phyloP scores from a whole-genome alignment of 1,284 basidiomycete genomes.

The Apiotrichum siamense region DNA sequence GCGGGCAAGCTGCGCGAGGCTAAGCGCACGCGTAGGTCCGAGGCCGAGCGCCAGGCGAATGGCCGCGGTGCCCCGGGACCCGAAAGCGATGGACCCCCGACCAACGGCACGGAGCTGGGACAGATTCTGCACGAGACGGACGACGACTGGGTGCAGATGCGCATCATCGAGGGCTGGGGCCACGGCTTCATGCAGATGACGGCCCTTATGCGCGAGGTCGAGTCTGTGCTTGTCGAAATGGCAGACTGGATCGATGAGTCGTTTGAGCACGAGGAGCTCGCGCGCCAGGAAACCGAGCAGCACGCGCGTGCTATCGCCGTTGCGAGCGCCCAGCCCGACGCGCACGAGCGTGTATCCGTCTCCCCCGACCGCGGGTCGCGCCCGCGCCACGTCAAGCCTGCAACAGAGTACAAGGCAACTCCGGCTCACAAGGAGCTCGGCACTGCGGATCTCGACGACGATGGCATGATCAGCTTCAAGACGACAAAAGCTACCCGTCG shows the following conservation, averaged over 20 bases:
- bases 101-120: slow-evolving; percentile 35
- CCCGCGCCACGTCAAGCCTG: slow-evolving; percentile 41
- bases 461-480: slow-evolving; percentile 50
- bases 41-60: slow-evolving; percentile 43
- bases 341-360: slow-evolving; percentile 11
- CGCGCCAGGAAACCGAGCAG: slow-evolving; percentile 29
- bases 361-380: too few relatives aligned
- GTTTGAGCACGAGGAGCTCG: slow-evolving; percentile 53
- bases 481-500: slow-evolving; percentile 47
- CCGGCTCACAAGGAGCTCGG: slow-evolving; percentile 28
- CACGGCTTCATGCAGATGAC: slow-evolving; percentile 96
- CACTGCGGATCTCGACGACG: slow-evolving; percentile 39
- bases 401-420: slow-evolving; percentile 30
- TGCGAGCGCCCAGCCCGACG: neutral
- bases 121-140: slow-evolving; percentile 63
- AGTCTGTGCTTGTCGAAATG: slow-evolving; percentile 69
- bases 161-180: slow-evolving; percentile 82
- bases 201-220: slow-evolving; percentile 70
- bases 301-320: slow-evolving; percentile 8
- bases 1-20: slow-evolving; percentile 88
- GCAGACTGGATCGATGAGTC: slow-evolving; percentile 86
- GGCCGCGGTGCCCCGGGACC: too few relatives aligned
- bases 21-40: slow-evolving; percentile 69
- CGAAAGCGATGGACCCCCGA: slow-evolving; percentile 50
- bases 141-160: slow-evolving; percentile 92